Conservation (phyloP, 2,329 filamentous ascomycete genomes). For the Dactylella cylindrospora region DNA sequence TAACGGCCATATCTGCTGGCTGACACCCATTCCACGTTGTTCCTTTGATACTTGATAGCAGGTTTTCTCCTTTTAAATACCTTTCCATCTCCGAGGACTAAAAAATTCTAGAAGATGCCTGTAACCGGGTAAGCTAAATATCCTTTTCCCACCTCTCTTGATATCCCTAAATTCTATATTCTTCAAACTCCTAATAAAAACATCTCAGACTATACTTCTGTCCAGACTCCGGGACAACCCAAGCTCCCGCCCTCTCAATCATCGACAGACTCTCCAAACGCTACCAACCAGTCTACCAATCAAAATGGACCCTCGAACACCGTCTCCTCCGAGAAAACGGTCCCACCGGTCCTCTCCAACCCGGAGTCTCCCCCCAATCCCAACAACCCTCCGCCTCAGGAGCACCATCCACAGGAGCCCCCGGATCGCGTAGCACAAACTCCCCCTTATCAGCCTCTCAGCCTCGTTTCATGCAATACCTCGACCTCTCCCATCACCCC, state of each 20-base stretch:
- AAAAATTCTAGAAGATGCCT: too few species aligned
- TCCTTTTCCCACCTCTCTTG: background rate
- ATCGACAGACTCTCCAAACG: slow-evolving; percentile 47
- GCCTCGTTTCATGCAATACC: slow-evolving; percentile 48
- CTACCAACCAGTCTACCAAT: slow-evolving; percentile 45
- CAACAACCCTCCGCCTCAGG: slow-evolving; percentile 1
- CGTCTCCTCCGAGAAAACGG: slow-evolving; percentile 47
- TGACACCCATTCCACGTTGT: too few species aligned
- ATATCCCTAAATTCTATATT: background rate
- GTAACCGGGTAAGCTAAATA: slow-evolving; percentile 45
- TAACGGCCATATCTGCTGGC: too few species aligned
- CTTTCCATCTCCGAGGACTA: too few species aligned
- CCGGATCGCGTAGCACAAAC: background rate
- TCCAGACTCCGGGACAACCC: slow-evolving; percentile 45
- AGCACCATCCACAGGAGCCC: background rate
- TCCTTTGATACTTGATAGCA: too few species aligned
- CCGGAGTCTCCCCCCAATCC: background rate
- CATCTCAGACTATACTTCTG: slow-evolving; percentile 48
- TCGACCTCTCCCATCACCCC: slow-evolving; percentile 48
- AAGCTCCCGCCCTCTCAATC: slow-evolving; percentile 38
- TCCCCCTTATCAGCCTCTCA: background rate
- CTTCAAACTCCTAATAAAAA: too few species aligned
- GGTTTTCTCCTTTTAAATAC: too few species aligned
- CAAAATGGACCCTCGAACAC: slow-evolving; percentile 48
- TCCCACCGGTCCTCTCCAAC: slow-evolving; percentile 9